These are phyloP conservation scores for Teratosphaeria nubilosa DNA, from an alignment of 2,329 filamentous ascomycete species.

Conservation along the genomic window DNA sequence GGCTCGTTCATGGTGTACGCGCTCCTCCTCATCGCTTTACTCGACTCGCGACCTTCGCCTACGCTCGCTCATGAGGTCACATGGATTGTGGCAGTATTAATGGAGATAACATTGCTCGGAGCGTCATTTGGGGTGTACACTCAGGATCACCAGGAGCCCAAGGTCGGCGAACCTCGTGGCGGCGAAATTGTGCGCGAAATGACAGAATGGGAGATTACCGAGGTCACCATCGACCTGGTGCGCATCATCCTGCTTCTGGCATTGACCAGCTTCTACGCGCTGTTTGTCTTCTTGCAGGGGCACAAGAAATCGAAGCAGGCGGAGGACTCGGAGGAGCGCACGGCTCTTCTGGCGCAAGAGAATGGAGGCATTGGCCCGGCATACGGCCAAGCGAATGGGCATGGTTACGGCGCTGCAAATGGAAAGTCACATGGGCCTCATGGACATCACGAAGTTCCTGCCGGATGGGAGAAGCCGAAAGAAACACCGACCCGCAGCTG, in stretches of 20 bases:
- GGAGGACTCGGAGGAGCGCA: slow-evolving; percentile 31
- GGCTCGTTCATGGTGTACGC: slow-evolving; percentile 80
- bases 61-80: slow-evolving; percentile 68
- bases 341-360: slow-evolving; percentile 2
- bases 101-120: slow-evolving; percentile 63
- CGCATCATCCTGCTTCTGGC: slow-evolving; percentile 58
- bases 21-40: slow-evolving; percentile 73
- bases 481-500: slow-evolving; percentile 80
- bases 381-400: not conserved
- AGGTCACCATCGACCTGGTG: slow-evolving; percentile 55
- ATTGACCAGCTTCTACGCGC: slow-evolving; percentile 49
- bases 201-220: slow-evolving; percentile 53
- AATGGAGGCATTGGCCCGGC: slow-evolving; percentile 44
- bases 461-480: slow-evolving; percentile 80
- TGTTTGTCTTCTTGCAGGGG: slow-evolving; percentile 18
- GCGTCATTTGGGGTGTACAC: slow-evolving; percentile 60
- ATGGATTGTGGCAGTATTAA: slow-evolving; percentile 63
- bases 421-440: slow-evolving; percentile 33
- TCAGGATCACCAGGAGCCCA: slow-evolving; percentile 54
- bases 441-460: slow-evolving; percentile 31
- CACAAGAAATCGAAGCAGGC: slow-evolving; percentile 4
- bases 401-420: slow-evolving; percentile 42
- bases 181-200: slow-evolving; percentile 28
- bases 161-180: slow-evolving; percentile 37
- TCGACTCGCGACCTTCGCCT: slow-evolving; percentile 74